phyloP scores from a whole-genome alignment of 805 yeast species.

The Teunomyces funiuensis region DNA sequence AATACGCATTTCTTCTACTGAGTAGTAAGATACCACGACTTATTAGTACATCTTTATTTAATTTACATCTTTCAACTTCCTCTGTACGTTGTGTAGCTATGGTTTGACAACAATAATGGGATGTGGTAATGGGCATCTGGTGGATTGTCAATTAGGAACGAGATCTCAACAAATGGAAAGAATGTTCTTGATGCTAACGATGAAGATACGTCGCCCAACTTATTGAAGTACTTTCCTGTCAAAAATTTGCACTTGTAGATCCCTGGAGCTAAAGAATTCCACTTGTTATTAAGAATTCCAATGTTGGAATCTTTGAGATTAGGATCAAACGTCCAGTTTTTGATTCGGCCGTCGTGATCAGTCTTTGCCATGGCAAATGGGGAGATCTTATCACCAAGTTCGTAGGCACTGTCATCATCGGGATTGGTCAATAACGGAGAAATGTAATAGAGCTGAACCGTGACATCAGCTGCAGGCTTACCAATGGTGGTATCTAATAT shows the following conservation, averaged over 20 bases:
- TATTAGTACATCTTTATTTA: not conserved
- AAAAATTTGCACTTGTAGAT: constrained; percentile 74
- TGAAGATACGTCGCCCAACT: constrained; percentile 16
- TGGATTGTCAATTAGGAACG: constrained; percentile 63
- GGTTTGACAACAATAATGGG: constrained; percentile 80
- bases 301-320: constrained; percentile 18
- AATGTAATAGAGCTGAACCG: constrained; percentile 56
- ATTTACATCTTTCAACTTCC: constrained; percentile 54
- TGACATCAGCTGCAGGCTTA: constrained; percentile 75
- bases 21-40: constrained; percentile 3
- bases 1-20: constrained; percentile 67
- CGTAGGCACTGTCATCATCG: constrained; percentile 27
- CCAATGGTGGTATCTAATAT: constrained; percentile 83
- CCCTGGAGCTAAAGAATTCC: constrained; percentile 58
- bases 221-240: constrained; percentile 63
- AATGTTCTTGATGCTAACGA: constrained; percentile 49
- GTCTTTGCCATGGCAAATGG: constrained; percentile 73
- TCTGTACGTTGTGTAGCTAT: constrained; percentile 87
- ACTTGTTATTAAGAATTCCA: constrained; percentile 17
- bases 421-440: constrained; percentile 23
- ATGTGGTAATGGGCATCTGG: constrained; percentile 86
- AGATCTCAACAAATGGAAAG: constrained; percentile 85
- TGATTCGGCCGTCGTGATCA: constrained; percentile 77
- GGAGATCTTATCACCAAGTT: constrained; percentile 13
- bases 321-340: constrained; percentile 60